phyloP scores from a whole-genome alignment of 495 filamentous ascomycete genomes.

The Talaromyces liani region DNA sequence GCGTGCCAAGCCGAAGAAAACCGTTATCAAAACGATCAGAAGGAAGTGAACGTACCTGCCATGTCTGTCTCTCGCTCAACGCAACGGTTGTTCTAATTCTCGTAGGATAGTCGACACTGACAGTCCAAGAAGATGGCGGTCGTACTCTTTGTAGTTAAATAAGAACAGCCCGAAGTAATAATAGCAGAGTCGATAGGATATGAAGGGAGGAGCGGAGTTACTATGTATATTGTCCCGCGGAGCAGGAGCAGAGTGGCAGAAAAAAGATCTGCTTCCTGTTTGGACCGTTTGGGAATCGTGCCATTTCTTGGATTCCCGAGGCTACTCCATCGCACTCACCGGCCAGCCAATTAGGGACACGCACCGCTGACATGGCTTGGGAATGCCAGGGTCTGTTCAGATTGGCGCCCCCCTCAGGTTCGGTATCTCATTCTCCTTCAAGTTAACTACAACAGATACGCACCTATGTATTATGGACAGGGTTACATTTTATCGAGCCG shows the following conservation, averaged over 20 bases:
- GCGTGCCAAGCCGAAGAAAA: not conserved
- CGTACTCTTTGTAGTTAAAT: no score
- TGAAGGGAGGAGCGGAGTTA: not conserved
- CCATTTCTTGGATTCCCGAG: not conserved
- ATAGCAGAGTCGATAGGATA: no score
- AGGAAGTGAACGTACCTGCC: not conserved
- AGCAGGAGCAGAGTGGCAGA: not conserved
- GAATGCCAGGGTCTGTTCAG: not conserved
- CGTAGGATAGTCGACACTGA: not conserved
- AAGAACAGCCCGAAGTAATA: no score
- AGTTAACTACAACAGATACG: no score
- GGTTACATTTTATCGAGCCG: not conserved
- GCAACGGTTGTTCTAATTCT: not conserved
- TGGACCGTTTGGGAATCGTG: not conserved
- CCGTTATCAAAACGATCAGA: not conserved
- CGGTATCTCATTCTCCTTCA: not conserved
- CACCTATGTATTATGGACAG: no score
- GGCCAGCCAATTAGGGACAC: not conserved
- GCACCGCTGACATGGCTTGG: not conserved
- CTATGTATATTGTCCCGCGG: no score
- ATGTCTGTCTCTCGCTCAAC: not conserved
- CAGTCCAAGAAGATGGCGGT: not conserved
- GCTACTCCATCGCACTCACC: not conserved
- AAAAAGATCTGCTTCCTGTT: not conserved
- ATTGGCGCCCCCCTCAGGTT: not conserved